Evolutionary conservation across 805 yeast genomes (phyloP), one percentile per base, ranked within the genome.

Genomic region (Candida cerambycidarum): DNA sequence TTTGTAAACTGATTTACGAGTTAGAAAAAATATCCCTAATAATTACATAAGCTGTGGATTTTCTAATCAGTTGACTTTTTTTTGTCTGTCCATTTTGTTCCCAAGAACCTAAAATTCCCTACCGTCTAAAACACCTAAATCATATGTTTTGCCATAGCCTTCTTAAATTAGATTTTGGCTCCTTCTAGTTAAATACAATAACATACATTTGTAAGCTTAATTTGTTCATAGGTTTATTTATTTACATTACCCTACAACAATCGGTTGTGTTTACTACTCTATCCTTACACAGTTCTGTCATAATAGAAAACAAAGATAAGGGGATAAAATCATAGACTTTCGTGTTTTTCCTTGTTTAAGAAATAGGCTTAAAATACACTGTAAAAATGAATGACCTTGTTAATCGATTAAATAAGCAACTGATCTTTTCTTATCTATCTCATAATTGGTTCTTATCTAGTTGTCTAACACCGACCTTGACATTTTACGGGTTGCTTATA

Each of bases 261-360:
- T 32, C 18, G 35, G 35, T 32, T 32, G 35, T 11, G 12, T 32
- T 18, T 17, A 17, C 35, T 32, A 32, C 35, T 11, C 6, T 16
- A 30, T n/a, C 38, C 38, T 34, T 23, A 24, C 15, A 28, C 31
- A 13, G 17, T 13, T 25, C 10, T 21, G 9, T 21, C 10, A 11
- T 21, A 25, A 25, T 7, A 9, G 8, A 28, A 14, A 34, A 34
- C 29, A 34, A 33, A 34, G 29, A 34, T 15, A 34, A 34, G 21
- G 29, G 29, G 17, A 28, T n/a, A 4, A 4, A 28, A 13, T 28
- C 31, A n/a, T 13, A 13, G 5, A 13, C 13, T 30, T 32, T 24
- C 35, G 35, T 32, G 23, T 17, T 25, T 25, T 25, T 25, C n/a
- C 29, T 25, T 25, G 29, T 25, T 25, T 25, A 21, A 21, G 23